A percentile compares a stretch with the other conserved stretches of the same genome.
Conservation (phyloP, 345 rosid species). For the Euphorbia pulcherrima region DNA sequence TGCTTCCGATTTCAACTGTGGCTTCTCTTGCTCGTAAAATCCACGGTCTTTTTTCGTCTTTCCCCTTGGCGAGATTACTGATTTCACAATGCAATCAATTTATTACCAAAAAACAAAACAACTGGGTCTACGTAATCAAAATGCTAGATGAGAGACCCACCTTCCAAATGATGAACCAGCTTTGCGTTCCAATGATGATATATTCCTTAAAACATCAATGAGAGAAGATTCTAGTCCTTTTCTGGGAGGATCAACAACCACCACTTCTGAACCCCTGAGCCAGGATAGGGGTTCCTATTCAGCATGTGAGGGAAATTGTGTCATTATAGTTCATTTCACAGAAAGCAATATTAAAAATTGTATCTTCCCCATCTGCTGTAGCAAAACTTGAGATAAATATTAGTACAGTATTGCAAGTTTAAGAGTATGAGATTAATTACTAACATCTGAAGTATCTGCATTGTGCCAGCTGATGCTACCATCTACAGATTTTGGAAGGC, state of each 20-base stretch:
- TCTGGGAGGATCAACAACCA: conserved; percentile 92
- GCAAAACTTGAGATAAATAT: not conserved
- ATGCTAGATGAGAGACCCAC: conserved; percentile 30
- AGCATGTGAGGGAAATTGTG: conserved; percentile 12
- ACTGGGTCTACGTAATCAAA: not conserved
- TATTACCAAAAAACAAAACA: not conserved
- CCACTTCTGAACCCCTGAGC: conserved; percentile 85
- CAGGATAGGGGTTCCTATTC: conserved; percentile 83
- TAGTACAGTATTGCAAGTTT: conserved; percentile 14
- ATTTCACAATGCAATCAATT: conserved; percentile 5
- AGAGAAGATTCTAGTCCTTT: conserved; percentile 81
- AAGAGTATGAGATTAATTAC: conserved; percentile 24
- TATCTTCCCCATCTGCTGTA: not conserved
- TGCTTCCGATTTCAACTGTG: conserved; percentile 60
- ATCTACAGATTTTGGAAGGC: conserved; percentile 61
- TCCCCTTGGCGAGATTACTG: conserved; percentile 41
- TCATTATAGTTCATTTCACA: conserved; percentile 4
- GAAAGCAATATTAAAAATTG: not conserved
- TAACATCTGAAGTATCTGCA: conserved; percentile 78
- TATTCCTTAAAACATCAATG: conserved; percentile 52
- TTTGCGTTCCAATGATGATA: conserved; percentile 45
- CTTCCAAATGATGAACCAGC: conserved; percentile 42
- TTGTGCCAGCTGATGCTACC: conserved; percentile 87
- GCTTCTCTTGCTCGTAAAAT: conserved; percentile 75
- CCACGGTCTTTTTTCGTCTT: conserved; percentile 98